phyloP scores from a whole-genome alignment of 73 alveolate species.

The Paramecium octaurelia region DNA sequence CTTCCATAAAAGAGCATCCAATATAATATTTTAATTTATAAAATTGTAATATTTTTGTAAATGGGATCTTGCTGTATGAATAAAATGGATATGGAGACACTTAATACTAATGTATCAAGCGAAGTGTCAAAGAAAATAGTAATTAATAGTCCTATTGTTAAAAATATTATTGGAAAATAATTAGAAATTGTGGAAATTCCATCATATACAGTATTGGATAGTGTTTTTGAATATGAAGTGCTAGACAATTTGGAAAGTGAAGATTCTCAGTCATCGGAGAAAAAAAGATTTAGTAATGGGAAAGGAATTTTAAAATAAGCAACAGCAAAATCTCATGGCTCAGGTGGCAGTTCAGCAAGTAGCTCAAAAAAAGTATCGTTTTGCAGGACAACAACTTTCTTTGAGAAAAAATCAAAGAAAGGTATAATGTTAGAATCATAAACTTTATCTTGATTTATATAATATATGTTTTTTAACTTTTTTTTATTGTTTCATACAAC shows the following conservation, averaged over 20 bases:
- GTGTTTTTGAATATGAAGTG: constrained; percentile 15
- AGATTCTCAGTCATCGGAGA: not conserved
- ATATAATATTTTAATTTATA: not conserved
- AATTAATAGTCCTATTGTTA: not conserved
- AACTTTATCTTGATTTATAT: not conserved
- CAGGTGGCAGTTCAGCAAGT: not conserved
- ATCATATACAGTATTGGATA: not conserved
- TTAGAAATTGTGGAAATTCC: not conserved
- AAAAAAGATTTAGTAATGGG: not conserved
- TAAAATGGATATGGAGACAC: not conserved
- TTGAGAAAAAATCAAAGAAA: constrained; percentile 11
- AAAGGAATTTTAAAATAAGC: not conserved
- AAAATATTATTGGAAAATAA: not conserved
- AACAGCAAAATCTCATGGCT: not conserved
- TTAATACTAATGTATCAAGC: not conserved
- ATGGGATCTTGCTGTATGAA: constrained; percentile 18
- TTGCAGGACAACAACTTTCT: not conserved
- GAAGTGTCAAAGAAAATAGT: not conserved
- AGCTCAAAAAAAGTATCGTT: not conserved
- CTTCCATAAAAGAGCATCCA: not conserved
- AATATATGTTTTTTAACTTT: not conserved
- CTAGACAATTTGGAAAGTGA: not conserved
- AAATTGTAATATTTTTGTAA: not conserved
- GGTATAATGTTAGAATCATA: not conserved
- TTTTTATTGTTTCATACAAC: not conserved